Evolutionary conservation across 495 filamentous ascomycete species (phyloP), one percentile per base, ranked within the genome.

Genomic region (Podospora comata): DNA sequence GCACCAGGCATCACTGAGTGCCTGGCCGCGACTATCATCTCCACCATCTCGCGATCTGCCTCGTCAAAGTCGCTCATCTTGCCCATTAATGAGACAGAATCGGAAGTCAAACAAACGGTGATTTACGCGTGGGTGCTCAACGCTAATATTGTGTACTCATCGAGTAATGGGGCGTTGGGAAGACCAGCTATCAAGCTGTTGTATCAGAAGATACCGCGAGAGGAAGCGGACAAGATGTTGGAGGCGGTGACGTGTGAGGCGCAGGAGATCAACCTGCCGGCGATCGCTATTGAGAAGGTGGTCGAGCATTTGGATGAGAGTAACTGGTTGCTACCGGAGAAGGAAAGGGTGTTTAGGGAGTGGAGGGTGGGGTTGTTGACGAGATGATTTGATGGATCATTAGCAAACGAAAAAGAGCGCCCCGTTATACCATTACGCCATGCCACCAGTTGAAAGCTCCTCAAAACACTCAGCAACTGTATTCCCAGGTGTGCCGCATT

Each of bases 81-180:
- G 16, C 82, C 84, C 0, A 78, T 83, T 19, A 72, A 65, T 68
- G 67, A 71, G 32, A 60, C 65, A 7, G 65, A 62, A 18, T 60
- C 56, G 6, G 62, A 63, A n/a, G 64, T 27, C 28, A 67, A 18
- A n/a, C 67, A 70, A 44, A 48, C 71, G 32, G 71, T 80, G 27
- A 71, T 84, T 34, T 78, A 86, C 60, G 67, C 86, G 13, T 94
- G 91, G 91, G 82, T 91, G 13, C 89, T 94, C 70, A 92, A 89
- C 66, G 84, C 85, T 20, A 83, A 89, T 70, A 83, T 93, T 27
- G 78, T 81, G 7, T 94, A 90, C 70, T 86, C 83, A 19, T 83
- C 85, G 0, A 80, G 77, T 34, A 26, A 79, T 80, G 61, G 62
- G 4, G 57, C 55, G 20, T 28, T n/a, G 11, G 26, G 58, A 32